Evolutionary conservation across 768 basidiomycete genomes (phyloP), one percentile per base, ranked within the genome.

Genomic region (Cubamyces sp.): DNA sequence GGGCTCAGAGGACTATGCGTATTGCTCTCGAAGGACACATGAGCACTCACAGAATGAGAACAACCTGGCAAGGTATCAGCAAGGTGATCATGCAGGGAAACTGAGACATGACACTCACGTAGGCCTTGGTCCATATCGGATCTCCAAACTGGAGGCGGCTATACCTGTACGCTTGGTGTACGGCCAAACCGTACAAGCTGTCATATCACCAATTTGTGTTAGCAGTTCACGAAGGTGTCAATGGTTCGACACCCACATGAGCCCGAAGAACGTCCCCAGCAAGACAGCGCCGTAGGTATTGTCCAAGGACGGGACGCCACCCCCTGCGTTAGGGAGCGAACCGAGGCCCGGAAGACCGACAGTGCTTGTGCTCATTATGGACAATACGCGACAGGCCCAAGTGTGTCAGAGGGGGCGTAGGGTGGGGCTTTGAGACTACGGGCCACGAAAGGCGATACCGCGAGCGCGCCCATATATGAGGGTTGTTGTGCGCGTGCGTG

Each of bases 111-210:
- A 21, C 19, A 46, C 19, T 19, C 45, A n/a, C 45, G 45, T 12
- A 46, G 45, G 16, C 19, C 8, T 34, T 34, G 34, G 34, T 34
- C 34, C 34, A 34, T 23, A 46, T 0, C 9, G 19, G n/a, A 30
- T 57, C 56, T 21, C n/a, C 23, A 8, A 46, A 46, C 34, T 48
- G 48, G 15, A 45, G 30, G 9, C 56, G 56, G 7, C 14, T 34
- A 21, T 57, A 57, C 23, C 43, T 48, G 46, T 57, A 57, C 26
- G 46, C 28, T 18, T 57, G 56, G 43, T 57, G 56, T 19, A 57
- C 15, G 34, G 19, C 39, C 18, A 49, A 21, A 8, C 56, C 56
- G n/a, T 57, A 49, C 56, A 57, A 28, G 14, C 56, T 57, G 54
- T 11, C 28, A 42, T 5, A 3, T 5, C 3, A 5, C 30, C 19